A percentile compares a stretch with the other conserved stretches of the same genome.
phyloP scores from a whole-genome alignment of 73 alveolate species.

The Breviolum minutum region DNA sequence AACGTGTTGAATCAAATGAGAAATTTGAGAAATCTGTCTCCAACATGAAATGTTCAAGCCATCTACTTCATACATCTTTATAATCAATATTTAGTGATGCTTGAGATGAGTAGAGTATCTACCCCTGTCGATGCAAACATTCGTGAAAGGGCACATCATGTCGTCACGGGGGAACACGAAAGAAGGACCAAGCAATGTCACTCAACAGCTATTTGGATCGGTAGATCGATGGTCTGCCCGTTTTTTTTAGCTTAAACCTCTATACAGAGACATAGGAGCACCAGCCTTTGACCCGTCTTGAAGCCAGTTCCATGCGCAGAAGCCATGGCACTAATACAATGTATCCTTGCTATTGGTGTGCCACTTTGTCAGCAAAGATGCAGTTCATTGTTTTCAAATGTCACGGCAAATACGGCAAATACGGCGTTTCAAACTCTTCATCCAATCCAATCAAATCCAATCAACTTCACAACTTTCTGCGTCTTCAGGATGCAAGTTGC shows the following conservation, averaged over 20 bases:
- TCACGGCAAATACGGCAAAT: background rate
- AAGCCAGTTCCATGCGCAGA: background rate
- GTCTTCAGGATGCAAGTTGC: slow-evolving; percentile 55
- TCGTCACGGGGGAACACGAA: no score
- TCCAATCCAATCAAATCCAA: background rate
- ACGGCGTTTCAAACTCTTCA: background rate
- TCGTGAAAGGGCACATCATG: no score
- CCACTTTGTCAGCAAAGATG: background rate
- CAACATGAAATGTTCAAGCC: no score
- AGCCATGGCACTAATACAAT: slow-evolving; percentile 26
- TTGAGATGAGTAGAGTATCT: no score
- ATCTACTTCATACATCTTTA: no score
- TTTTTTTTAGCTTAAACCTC: background rate
- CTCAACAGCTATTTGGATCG: no score
- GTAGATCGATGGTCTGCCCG: no score
- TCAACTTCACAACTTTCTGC: background rate
- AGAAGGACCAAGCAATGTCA: no score
- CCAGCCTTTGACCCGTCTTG: no score
- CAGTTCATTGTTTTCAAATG: background rate
- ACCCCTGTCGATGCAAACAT: no score
- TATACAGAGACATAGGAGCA: background rate
- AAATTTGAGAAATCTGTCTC: no score
- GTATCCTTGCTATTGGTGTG: slow-evolving; percentile 51
- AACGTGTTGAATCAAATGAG: background rate
- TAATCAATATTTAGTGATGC: no score